Evolutionary conservation across 257 asterid genomes (phyloP).

Genomic region (Primulina eburnea): DNA sequence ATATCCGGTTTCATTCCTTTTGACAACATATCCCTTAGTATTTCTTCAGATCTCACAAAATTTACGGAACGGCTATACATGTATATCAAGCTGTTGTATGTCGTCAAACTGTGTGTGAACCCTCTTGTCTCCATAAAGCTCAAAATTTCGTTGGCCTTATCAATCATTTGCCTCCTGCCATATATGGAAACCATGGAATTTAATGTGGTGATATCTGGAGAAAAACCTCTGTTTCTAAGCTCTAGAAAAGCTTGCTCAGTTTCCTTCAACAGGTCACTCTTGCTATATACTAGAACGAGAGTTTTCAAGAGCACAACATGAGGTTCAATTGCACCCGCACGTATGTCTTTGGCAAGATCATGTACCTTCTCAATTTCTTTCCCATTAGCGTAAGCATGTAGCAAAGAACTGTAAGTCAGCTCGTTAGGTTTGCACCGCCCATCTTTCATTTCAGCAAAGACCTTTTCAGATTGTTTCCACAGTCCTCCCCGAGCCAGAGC

Average conservation of each 20-base stretch:
- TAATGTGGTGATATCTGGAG: conserved; percentile 60
- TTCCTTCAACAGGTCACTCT: conserved; percentile 63
- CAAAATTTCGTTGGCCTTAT: conserved; percentile 60
- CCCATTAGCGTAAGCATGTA: conserved; percentile 91
- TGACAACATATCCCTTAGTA: conserved; percentile 53
- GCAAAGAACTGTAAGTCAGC: conserved; percentile 74
- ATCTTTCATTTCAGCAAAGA: conserved; percentile 73
- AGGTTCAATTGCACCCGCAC: conserved; percentile 51
- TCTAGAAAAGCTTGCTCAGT: conserved; percentile 71
- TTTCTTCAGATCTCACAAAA: conserved; percentile 69
- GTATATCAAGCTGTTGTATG: conserved; percentile 84
- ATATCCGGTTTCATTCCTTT: conserved; percentile 69
- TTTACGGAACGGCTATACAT: conserved; percentile 72
- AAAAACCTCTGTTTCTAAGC: conserved; percentile 54
- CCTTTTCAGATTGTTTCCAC: conserved; percentile 89
- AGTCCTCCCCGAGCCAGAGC: conserved; percentile 86
- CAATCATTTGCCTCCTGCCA: conserved; percentile 71
- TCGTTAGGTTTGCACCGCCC: conserved; percentile 77
- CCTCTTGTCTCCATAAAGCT: conserved; percentile 59
- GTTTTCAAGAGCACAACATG: conserved; percentile 63
- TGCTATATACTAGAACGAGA: conserved; percentile 85
- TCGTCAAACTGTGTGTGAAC: conserved; percentile 66
- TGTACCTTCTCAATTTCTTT: conserved; percentile 62
- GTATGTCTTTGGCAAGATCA: conserved; percentile 60
- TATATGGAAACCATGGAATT: conserved; percentile 87